phyloP scores from a whole-genome alignment of 176 grass and related monocot species.

The Themeda triandra region DNA sequence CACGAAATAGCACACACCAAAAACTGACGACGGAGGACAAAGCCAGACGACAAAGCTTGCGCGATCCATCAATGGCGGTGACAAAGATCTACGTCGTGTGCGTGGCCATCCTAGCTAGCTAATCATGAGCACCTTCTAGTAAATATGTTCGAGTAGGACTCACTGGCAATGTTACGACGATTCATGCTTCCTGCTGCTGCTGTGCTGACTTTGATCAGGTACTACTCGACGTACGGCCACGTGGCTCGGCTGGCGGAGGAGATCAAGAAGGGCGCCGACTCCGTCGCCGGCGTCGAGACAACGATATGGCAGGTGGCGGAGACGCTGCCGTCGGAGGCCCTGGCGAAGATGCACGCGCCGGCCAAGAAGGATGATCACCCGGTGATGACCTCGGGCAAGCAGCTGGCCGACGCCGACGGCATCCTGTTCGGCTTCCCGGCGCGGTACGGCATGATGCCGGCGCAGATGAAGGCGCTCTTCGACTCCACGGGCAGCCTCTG shows the following conservation, averaged over 20 bases:
- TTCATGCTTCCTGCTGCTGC: too few species aligned
- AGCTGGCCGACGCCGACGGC: conserved; percentile 40
- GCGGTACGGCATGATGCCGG: conserved; percentile 49
- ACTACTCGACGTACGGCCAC: neutral
- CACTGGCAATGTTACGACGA: neutral
- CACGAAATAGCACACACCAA: neutral
- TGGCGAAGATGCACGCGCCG: neutral
- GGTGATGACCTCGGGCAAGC: neutral
- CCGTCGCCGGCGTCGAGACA: neutral
- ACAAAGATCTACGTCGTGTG: neutral
- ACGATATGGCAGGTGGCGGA: neutral
- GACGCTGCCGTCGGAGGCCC: neutral
- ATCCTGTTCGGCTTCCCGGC: conserved; percentile 47
- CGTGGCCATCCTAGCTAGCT: neutral
- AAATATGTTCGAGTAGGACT: too few species aligned
- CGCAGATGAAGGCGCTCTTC: conserved; percentile 47
- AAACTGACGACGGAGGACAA: neutral
- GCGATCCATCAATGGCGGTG: neutral
- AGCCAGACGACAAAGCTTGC: neutral
- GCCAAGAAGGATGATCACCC: neutral
- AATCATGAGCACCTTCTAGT: too few species aligned
- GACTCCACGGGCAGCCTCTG: conserved; percentile 34
- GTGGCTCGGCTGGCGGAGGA: neutral
- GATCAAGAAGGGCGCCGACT: neutral
- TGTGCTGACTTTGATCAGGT: neutral